Percentiles rank a stretch among this genome's conserved stretches.
Conservation (phyloP, 2,329 filamentous ascomycete species). For the Fusarium duplospermum region DNA sequence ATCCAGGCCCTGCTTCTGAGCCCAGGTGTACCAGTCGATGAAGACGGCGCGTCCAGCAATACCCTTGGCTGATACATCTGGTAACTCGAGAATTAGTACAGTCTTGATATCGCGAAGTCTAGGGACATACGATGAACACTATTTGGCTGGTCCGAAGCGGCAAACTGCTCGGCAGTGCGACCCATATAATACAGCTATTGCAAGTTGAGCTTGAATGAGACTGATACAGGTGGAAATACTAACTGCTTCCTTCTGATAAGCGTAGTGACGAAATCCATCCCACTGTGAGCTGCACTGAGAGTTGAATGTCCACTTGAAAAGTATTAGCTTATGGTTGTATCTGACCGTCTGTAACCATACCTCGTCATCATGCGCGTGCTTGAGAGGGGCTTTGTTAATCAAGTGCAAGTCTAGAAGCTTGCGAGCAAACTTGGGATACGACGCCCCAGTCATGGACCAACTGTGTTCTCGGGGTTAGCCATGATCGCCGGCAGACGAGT, state of each 20-base stretch:
- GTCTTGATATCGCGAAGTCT: background rate
- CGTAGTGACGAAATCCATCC: conserved; percentile 42
- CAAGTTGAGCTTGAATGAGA: background rate
- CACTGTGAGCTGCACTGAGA: conserved; percentile 41
- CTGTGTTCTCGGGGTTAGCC: background rate
- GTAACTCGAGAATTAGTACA: background rate
- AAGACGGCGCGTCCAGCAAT: conserved; percentile 31
- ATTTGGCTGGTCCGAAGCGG: conserved; percentile 24
- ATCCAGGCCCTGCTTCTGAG: conserved; percentile 1
- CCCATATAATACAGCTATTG: conserved; percentile 42
- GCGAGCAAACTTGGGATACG: conserved; percentile 35
- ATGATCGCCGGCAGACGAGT: background rate
- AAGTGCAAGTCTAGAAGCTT: conserved; percentile 26
- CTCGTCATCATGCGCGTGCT: conserved; percentile 43
- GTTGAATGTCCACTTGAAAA: conserved; percentile 24
- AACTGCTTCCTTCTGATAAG: conserved; percentile 37
- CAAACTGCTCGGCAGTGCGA: conserved; percentile 34
- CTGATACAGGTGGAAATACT: background rate
- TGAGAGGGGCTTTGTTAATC: conserved; percentile 41
- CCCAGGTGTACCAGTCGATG: conserved; percentile 38
- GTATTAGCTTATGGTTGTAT: fast-evolving
- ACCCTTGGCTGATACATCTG: conserved; percentile 26
- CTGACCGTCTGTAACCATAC: background rate
- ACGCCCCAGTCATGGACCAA: conserved; percentile 33
- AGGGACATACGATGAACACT: conserved; percentile 35